These are phyloP conservation scores for Candida stauntonica DNA, from an alignment of 805 yeast species.

Conservation along the genomic window DNA sequence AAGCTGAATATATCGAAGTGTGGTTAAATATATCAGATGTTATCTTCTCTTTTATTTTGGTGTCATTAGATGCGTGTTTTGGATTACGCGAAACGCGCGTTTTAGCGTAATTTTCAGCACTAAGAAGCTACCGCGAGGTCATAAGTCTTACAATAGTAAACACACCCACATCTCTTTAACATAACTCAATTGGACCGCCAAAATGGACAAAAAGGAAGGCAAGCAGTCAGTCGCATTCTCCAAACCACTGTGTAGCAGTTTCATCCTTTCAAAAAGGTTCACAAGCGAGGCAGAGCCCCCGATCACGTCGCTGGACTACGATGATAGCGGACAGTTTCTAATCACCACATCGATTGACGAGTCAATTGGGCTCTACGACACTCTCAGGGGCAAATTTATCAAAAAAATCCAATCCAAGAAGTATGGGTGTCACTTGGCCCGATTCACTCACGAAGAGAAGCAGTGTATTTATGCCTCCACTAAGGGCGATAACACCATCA, in stretches of 20 bases:
- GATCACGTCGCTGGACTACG: conserved; percentile 70
- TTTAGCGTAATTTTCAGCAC: conserved; percentile 2
- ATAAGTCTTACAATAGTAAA: background rate
- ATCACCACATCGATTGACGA: conserved; percentile 79
- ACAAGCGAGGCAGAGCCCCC: conserved; percentile 42
- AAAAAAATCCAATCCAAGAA: conserved; percentile 79
- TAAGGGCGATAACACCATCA: conserved; percentile 64
- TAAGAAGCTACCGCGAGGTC: too few species aligned
- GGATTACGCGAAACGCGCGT: too few species aligned
- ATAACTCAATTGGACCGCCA: background rate
- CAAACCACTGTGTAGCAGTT: conserved; percentile 15
- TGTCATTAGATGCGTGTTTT: too few species aligned
- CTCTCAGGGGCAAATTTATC: conserved; percentile 57
- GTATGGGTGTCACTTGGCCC: conserved; percentile 86
- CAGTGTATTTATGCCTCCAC: conserved; percentile 84
- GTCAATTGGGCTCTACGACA: conserved; percentile 78
- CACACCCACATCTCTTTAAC: background rate
- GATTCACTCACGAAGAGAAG: conserved; percentile 70
- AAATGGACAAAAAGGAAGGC: background rate
- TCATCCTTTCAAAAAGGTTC: conserved; percentile 45
- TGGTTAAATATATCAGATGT: too few species aligned
- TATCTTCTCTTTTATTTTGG: too few species aligned
- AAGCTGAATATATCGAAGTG: too few species aligned
- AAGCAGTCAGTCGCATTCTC: conserved; percentile 4
- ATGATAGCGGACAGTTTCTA: conserved; percentile 75